A percentile compares a stretch with the other conserved stretches of the same genome.
phyloP scores from a whole-genome alignment of 164 flowering plant genomes.

The Cinnamomum chago region DNA sequence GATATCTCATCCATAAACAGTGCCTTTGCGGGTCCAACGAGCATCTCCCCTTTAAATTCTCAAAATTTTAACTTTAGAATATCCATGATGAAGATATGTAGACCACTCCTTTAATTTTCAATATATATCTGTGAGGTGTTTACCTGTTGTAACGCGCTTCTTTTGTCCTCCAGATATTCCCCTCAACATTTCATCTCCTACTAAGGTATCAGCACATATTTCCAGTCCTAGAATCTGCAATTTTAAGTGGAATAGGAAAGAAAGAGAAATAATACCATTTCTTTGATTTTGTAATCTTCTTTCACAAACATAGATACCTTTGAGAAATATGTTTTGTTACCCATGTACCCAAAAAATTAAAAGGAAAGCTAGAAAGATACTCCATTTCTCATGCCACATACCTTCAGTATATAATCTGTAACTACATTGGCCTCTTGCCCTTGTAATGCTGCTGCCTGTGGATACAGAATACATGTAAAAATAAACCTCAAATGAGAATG shows the following conservation, averaged over 20 bases:
- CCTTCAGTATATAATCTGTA: constrained; percentile 34
- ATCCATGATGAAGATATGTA: neutral
- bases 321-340: neutral
- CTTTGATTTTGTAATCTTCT: neutral
- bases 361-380: too few relatives aligned
- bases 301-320: neutral
- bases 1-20: constrained; percentile 31
- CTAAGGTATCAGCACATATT: constrained; percentile 29
- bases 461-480: constrained; percentile 15
- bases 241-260: neutral
- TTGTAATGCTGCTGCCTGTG: constrained; percentile 47
- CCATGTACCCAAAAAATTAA: too few relatives aligned
- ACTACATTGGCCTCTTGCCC: constrained; percentile 39
- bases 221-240: constrained; percentile 30
- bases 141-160: constrained; percentile 34
- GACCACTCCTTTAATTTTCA: neutral
- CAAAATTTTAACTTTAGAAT: neutral
- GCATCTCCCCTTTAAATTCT: constrained; percentile 40
- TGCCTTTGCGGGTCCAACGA: constrained; percentile 35
- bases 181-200: constrained; percentile 28
- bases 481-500: neutral
- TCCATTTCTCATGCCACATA: neutral
- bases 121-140: too few relatives aligned
- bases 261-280: neutral
- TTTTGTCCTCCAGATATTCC: constrained; percentile 34